Evolutionary conservation across 352 stramenopile species (phyloP).

Genomic region (Pythium coloratum): DNA sequence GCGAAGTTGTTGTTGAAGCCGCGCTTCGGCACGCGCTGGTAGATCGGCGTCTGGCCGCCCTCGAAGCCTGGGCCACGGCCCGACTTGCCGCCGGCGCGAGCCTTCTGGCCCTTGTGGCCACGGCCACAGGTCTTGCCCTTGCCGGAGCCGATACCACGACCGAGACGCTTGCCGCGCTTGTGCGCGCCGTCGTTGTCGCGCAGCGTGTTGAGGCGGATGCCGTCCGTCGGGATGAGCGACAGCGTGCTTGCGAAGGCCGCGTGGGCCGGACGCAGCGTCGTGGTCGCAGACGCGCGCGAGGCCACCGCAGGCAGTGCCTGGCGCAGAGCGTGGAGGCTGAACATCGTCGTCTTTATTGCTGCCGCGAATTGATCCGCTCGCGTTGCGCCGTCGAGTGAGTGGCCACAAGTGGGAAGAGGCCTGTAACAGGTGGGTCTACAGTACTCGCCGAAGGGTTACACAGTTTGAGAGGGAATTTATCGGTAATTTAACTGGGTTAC

Average conservation of each 20-base stretch:
- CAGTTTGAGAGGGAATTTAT: conserved; percentile 11
- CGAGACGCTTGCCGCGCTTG: conserved; percentile 90
- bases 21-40: conserved; percentile 96
- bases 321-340: conserved; percentile 52
- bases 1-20: conserved; percentile 96
- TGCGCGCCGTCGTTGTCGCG: conserved; percentile 84
- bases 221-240: conserved; percentile 50
- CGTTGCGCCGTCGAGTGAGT: conserved; percentile 12
- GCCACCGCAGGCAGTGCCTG: conserved; percentile 42
- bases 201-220: conserved; percentile 83
- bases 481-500: conserved; percentile 20
- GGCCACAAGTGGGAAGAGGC: conserved; percentile 26
- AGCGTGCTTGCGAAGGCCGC: conserved; percentile 52
- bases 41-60: conserved; percentile 97
- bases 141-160: conserved; percentile 91
- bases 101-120: conserved; percentile 98
- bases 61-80: conserved; percentile 93
- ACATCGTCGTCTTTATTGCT: conserved; percentile 16
- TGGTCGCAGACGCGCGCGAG: conserved; percentile 6
- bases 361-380: conserved; percentile 8
- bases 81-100: conserved; percentile 83
- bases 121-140: conserved; percentile 95
- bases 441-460: conserved; percentile 3
- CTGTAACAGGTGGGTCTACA: conserved; percentile 7
- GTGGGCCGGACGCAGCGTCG: conserved; percentile 10